Evolutionary conservation across 495 filamentous ascomycete genomes (phyloP), one percentile per base, ranked within the genome.

Genomic region (Talaromyces borbonicus): DNA sequence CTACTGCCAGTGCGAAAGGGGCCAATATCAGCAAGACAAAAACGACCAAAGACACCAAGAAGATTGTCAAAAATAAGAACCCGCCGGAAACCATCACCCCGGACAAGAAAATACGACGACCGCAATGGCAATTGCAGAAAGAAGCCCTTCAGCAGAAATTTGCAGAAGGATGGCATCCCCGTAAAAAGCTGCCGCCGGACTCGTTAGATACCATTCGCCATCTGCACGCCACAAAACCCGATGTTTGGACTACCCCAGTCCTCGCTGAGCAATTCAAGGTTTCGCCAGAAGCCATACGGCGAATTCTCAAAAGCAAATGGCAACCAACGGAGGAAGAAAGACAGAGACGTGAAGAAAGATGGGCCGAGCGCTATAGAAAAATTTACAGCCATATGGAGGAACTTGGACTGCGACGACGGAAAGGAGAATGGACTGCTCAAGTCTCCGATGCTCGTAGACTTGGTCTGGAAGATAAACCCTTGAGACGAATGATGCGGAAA

Each of bases 291-390:
- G 84, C 80, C 5, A 87, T 97, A 44, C 76, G 89, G 8, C 70
- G 92, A 16, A 92, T 98, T 24, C 61, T 98, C 54, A 87, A 77
- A 59, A 82, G 78, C 58, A 90, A 84, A 49, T 97, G 92, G 92
- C 66, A 57, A 48, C 84, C 88, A 1, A 73, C 62, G 8, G 65
- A 74, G 7, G 75, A 80, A 8, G 81, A 88, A 53, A 48, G 60
- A 19, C 70, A 75, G 27, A 66, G 79, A 5, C 74, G 87, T 40
- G 71, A 78, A 52, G 53, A 66, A 49, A 68, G 85, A 45, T 98
- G 92, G 92, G 78, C 82, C 50, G 81, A 74, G 24, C 75, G 92
- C 36, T 87, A 89, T 16, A 78, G 81, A 53, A 66, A 65, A 22
- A 84, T 95, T 48, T 95, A 87, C 87, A 63, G 64, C 40, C 71